These are phyloP conservation scores for Phaseolus lunatus DNA, from an alignment of 306 rosid genomes.

Conservation along the genomic window DNA sequence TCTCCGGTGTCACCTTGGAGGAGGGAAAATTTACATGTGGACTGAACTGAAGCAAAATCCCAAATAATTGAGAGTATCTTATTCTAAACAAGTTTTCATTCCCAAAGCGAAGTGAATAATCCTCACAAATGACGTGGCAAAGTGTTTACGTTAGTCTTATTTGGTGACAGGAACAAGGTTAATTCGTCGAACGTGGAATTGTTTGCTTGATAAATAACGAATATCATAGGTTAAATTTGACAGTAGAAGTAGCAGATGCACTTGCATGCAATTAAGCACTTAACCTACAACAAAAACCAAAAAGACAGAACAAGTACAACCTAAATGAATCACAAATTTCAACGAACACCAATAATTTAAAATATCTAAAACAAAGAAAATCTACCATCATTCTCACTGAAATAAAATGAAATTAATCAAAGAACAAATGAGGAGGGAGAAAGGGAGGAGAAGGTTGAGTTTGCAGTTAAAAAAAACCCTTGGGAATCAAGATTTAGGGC, in stretches of 20 bases:
- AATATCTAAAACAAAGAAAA: background rate
- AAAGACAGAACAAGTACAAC: background rate
- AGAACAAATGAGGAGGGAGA: background rate
- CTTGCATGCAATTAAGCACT: background rate
- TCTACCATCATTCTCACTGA: background rate
- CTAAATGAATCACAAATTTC: background rate
- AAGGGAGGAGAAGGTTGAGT: background rate
- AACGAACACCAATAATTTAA: background rate
- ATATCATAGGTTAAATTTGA: background rate
- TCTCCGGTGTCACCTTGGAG: background rate
- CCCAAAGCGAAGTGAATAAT: background rate
- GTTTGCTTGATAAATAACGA: background rate
- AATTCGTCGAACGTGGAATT: background rate
- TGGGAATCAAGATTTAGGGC: too few relatives aligned
- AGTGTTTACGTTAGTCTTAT: background rate
- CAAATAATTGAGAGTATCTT: background rate
- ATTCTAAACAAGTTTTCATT: background rate
- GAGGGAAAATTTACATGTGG: constrained; percentile 1
- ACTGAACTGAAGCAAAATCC: constrained; percentile 6
- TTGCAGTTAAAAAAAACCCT: background rate
- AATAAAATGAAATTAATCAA: background rate
- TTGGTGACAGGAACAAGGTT: background rate
- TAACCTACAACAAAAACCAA: background rate
- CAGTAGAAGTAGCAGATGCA: background rate
- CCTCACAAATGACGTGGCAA: background rate